A percentile compares a stretch with the other conserved stretches of the same genome.
phyloP scores from a whole-genome alignment of 164 flowering plant genomes.

The Warburgia ugandensis region DNA sequence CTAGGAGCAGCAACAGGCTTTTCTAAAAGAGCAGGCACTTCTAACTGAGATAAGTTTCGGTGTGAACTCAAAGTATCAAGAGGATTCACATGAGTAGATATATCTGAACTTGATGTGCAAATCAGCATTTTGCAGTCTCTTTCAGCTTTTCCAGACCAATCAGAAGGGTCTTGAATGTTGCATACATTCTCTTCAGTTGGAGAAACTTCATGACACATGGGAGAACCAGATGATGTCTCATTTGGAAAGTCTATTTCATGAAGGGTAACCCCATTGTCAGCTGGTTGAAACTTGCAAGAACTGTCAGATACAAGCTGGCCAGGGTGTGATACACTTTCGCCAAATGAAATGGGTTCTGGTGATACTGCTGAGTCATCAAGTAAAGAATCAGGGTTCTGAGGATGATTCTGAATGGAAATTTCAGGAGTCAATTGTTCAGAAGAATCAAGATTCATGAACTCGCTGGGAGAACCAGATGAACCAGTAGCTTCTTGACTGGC shows the following conservation, averaged over 20 bases:
- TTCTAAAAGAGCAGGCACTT: conserved; percentile 2
- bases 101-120: background rate
- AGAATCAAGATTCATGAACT: conserved; percentile 2
- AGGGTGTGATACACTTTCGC: conserved; percentile 6
- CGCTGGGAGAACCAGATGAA: background rate
- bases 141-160: conserved; percentile 6
- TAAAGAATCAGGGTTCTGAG: background rate
- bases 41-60: conserved; percentile 11
- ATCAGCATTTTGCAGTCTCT: background rate
- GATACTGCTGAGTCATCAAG: conserved; percentile 1
- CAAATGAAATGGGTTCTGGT: background rate
- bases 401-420: background rate
- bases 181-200: conserved; percentile 4
- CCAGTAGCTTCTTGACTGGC: background rate
- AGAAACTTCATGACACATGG: conserved; percentile 1
- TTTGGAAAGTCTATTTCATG: conserved; percentile 4
- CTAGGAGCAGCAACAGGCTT: conserved; percentile 11
- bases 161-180: background rate
- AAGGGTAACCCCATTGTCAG: conserved; percentile 1
- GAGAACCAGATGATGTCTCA: conserved; percentile 1
- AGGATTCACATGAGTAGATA: no score
- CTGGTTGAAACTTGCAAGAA: background rate
- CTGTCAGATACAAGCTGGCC: background rate
- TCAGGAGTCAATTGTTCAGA: background rate
- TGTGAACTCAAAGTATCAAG: conserved; percentile 4